Evolutionary conservation across 148 eudicot genomes (phyloP), one percentile per base, ranked within the genome.

Genomic region (Rhododendron griersonianum): DNA sequence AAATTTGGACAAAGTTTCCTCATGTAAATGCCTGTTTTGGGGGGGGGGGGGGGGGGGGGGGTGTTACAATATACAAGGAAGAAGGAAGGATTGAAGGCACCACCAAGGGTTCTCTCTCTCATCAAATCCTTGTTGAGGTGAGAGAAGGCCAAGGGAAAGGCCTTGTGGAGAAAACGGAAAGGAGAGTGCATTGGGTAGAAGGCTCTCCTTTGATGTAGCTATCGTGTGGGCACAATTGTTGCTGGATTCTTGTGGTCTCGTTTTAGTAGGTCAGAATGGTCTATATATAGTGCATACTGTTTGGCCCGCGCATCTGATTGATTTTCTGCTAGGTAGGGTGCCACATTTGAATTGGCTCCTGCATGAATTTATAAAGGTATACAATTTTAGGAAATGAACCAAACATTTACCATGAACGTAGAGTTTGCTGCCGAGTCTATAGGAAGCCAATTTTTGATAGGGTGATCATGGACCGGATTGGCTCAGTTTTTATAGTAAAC

Each of bases 1-100:
- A 94, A 88, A 94, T 97, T 97, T 0, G 98, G 99, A 85, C 98
- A 97, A 39, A 97, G 81, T 90, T 88, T 95, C 92, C 98, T 92
- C 99, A 97, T 96, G 11, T 83, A 4, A 7, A 47, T 11, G 15
- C 55, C 47, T 69, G 59, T 21, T 3, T 30, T n/a, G 67, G 39
- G 50, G 7, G 10, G 30, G 30, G 30, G 30, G 30, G 30, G 30
- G 30, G 30, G 30, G 30, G 30, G 30, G 30, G 30, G 30, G 30
- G 30, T 0, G 30, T 30, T 30, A 30, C 30, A 30, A 30, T 30
- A 30, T 23, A 81, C 77, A 51, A 75, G 5, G 14, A 33, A 33
- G 19, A 45, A 19, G 35, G 67, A 50, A 33, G 73, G 33, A 65
- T 63, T 23, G 19, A 10, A 28, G 50, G 69, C 35, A 4, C 18